Conservation (phyloP, 1,139 yeast genomes). For the Saccharomycopsis crataegensis region DNA sequence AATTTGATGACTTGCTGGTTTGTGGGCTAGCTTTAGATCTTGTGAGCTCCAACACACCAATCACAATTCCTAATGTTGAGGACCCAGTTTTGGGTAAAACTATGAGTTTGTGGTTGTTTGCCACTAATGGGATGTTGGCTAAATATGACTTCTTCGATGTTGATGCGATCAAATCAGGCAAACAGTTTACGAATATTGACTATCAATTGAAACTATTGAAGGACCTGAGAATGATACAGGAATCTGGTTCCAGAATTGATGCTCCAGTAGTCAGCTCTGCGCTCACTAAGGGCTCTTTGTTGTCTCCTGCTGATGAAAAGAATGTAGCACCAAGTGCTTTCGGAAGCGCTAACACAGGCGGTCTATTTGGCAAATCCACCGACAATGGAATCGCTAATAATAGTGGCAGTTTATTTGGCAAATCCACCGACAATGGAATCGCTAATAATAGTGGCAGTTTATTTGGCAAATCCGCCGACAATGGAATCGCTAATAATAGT, state of each 20-base stretch:
- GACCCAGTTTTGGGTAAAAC: background rate
- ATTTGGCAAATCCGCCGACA: too few species aligned
- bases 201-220: conserved; percentile 1
- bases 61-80: conserved; percentile 3
- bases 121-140: conserved; percentile 7
- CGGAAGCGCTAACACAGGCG: too few species aligned
- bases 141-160: conserved; percentile 12
- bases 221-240: too few species aligned
- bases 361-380: too few species aligned
- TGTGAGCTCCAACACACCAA: background rate
- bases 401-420: too few species aligned
- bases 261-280: too few species aligned
- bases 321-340: background rate
- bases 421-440: too few species aligned
- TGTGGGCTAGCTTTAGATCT: conserved; percentile 12
- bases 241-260: too few species aligned
- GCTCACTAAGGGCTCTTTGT: background rate
- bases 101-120: conserved; percentile 10
- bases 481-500: too few species aligned
- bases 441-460: too few species aligned
- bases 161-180: conserved; percentile 1
- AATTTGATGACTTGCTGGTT: conserved; percentile 13
- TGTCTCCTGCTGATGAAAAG: background rate
- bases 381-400: too few species aligned
- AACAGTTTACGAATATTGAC: background rate